phyloP scores from a whole-genome alignment of 2,329 filamentous ascomycete species.

The Pestalotiopsis sp. region DNA sequence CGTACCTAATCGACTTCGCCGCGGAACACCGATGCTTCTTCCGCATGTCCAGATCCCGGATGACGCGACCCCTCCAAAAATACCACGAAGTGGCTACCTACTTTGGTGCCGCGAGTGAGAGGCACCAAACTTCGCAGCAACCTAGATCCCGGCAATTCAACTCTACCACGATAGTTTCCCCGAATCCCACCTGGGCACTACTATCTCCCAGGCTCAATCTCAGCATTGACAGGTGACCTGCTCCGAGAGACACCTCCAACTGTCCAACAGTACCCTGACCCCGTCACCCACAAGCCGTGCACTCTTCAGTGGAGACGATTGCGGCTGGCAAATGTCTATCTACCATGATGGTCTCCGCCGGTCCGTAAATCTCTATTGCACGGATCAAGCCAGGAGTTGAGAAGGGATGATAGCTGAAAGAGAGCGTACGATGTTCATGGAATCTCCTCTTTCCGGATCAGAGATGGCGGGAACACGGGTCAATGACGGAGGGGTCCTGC shows the following conservation, averaged over 20 bases:
- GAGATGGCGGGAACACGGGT: background rate
- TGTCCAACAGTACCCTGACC: background rate
- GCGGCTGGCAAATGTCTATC: background rate
- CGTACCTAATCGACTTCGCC: background rate
- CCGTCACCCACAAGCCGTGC: background rate
- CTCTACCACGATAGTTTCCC: background rate
- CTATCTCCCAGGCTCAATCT: background rate
- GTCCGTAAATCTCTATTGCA: background rate
- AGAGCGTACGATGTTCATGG: background rate
- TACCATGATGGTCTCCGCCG: background rate
- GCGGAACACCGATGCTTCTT: background rate
- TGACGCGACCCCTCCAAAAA: background rate
- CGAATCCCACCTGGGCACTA: background rate
- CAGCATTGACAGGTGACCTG: background rate
- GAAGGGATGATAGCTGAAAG: background rate
- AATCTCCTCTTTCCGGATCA: background rate
- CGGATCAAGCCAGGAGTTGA: background rate
- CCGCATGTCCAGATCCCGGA: background rate
- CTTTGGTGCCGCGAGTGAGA: background rate
- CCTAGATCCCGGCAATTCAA: background rate
- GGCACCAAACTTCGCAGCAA: background rate
- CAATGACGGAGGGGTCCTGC: background rate
- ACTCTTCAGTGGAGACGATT: background rate
- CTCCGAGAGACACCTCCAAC: background rate
- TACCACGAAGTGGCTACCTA: constrained; percentile 2